A percentile compares a stretch with the other conserved stretches of the same genome.
These are phyloP conservation scores for Pestalotiopsis sp. DNA, from an alignment of 2,329 filamentous ascomycete species.

Conservation along the genomic window DNA sequence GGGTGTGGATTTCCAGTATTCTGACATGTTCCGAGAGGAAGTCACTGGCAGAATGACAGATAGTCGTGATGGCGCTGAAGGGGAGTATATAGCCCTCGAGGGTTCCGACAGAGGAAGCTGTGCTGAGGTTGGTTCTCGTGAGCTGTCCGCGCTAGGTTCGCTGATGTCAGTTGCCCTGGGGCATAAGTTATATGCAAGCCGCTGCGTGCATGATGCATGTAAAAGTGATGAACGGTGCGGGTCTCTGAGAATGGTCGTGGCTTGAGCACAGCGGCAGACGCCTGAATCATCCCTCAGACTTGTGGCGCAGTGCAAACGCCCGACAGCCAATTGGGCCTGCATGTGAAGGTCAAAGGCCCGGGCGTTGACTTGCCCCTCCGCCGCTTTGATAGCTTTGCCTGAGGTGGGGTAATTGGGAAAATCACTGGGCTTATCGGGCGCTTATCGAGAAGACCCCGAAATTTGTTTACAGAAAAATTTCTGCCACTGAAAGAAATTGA, in stretches of 20 bases:
- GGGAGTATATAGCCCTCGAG: background rate
- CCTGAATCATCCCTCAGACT: background rate
- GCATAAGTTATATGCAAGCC: no score
- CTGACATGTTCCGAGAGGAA: conserved; percentile 68
- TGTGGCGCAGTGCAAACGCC: background rate
- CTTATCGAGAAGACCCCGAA: conserved; percentile 14
- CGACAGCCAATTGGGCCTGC: background rate
- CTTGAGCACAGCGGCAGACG: background rate
- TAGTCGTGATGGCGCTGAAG: background rate
- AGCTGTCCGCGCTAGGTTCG: no score
- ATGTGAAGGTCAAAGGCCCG: background rate
- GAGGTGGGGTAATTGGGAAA: conserved; percentile 7
- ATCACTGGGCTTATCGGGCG: conserved; percentile 8
- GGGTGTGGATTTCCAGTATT: conserved; percentile 98
- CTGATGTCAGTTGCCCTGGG: no score
- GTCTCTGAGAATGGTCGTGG: background rate
- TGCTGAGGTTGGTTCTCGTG: no score
- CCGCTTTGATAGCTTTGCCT: background rate
- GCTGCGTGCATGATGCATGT: no score
- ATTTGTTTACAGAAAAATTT: conserved; percentile 12
- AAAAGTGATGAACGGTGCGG: background rate
- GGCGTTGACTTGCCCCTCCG: conserved; percentile 2
- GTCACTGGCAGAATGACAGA: background rate
- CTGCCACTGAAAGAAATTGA: conserved; percentile 9
- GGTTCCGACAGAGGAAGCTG: background rate